These are phyloP conservation scores for Tylopilus sp. DNA, from an alignment of 768 basidiomycete species.

Conservation along the genomic window DNA sequence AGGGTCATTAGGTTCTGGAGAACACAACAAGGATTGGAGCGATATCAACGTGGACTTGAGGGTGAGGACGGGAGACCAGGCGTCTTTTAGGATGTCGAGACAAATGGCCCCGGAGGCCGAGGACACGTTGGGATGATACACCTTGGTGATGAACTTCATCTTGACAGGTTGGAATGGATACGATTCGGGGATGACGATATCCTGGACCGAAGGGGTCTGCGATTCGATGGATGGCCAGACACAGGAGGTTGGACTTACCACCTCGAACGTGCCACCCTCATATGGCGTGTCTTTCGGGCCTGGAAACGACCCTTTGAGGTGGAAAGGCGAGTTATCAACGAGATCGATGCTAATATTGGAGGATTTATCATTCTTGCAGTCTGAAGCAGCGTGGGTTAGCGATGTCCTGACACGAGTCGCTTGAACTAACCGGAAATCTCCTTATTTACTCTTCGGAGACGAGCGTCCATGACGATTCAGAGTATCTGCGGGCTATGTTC, in stretches of 20 bases:
- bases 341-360: constrained; percentile 85
- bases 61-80: constrained; percentile 94
- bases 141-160: constrained; percentile 98
- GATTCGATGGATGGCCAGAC: constrained; percentile 1
- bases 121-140: constrained; percentile 95
- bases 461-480: constrained; percentile 66
- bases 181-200: constrained; percentile 89
- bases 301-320: constrained; percentile 86
- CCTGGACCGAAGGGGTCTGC: constrained; percentile 42
- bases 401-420: background rate
- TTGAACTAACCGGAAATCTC: constrained; percentile 73
- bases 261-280: constrained; percentile 86
- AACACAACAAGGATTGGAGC: constrained; percentile 87
- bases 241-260: constrained; percentile 53
- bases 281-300: constrained; percentile 95
- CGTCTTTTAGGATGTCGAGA: constrained; percentile 80
- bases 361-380: constrained; percentile 93
- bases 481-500: background rate
- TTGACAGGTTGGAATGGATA: constrained; percentile 94
- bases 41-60: constrained; percentile 96
- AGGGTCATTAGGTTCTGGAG: constrained; percentile 93
- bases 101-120: constrained; percentile 95
- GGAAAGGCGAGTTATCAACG: constrained; percentile 86
- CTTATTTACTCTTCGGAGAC: constrained; percentile 88
- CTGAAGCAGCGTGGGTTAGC: constrained; percentile 37